Base-by-base conservation (phyloP, 331 rosid species). In the Arachis monticola region DNA sequence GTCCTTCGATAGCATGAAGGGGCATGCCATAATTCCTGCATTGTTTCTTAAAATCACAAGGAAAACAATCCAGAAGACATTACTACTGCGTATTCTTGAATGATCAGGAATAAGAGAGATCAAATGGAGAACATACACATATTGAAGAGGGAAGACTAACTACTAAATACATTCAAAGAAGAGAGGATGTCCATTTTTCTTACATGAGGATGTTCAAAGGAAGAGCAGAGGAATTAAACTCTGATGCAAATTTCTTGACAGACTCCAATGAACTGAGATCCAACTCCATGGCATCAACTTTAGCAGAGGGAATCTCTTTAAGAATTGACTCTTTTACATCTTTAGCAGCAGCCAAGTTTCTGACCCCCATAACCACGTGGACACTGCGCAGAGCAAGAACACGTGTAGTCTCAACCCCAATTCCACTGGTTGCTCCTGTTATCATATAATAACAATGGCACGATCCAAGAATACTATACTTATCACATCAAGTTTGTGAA, bases 351-450 rank as follows among this genome's bases (percentile, higher is more conserved):
- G 46, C 77, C 83, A 86, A 52, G 68, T 86, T 89, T 66, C 90
- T 84, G 13, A 87, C 84, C 4, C 79, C 92, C 97, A 89, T 84
- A 42, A 89, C 51, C 7, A 87, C 92, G 47, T 83, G 93, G 74
- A 84, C 95, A 53, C 92, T 90, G 12, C 79, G 88, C 55, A 82
- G 55, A 8, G 92, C 94, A 44, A 91, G 92, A 32, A 86, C 91
- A 1, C 89, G 82, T 0, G 85, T 45, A 35, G 91, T 87, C 81
- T 89, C 97, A 53, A 70, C 35, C 46, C 94, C 95, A 75, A 89
- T 87, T 5, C 94, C 92, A 80, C 91, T 89, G 1, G 85, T 83
- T 61, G 90, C 90, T 66, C 92, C 93, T 90, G 83, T 62, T 38
- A 38, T 27, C 27, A 27, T 27, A 27, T 27, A 27, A 27, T 27